Evolutionary conservation across 192 early-diverging fungal genomes (phyloP).

Genomic region (Podila clonocystis): DNA sequence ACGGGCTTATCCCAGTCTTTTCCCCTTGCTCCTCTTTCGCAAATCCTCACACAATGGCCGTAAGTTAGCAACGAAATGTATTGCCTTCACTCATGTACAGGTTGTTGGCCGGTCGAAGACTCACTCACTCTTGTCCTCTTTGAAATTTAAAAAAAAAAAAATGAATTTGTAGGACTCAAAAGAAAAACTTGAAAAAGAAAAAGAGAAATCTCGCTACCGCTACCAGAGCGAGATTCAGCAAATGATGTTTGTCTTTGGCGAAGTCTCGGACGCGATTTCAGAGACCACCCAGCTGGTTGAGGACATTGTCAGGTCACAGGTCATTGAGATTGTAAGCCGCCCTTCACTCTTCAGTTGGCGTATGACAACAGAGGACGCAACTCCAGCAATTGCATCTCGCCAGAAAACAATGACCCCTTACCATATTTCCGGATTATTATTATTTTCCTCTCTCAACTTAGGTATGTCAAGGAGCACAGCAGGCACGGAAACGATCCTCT

Average conservation of each 20-base stretch:
- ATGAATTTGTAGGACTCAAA: constrained; percentile 15
- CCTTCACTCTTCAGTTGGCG: background rate
- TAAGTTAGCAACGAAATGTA: too few relatives aligned
- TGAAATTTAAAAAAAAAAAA: background rate
- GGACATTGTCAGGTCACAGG: constrained; percentile 94
- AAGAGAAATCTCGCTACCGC: constrained; percentile 55
- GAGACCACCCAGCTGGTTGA: constrained; percentile 94
- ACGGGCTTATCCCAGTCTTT: too few relatives aligned
- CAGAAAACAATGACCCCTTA: too few relatives aligned
- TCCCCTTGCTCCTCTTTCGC: too few relatives aligned
- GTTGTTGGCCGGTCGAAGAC: too few relatives aligned
- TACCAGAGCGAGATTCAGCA: constrained; percentile 89
- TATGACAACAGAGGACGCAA: too few relatives aligned
- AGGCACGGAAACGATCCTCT: constrained; percentile 83
- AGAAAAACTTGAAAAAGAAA: constrained; percentile 35
- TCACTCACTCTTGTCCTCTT: background rate
- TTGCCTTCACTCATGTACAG: too few relatives aligned
- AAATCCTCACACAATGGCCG: too few relatives aligned
- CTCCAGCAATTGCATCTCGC: too few relatives aligned
- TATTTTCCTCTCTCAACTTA: constrained; percentile 26
- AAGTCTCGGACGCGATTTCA: constrained; percentile 86
- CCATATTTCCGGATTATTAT: constrained; percentile 1
- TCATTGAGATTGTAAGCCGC: constrained; percentile 88
- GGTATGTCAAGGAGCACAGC: constrained; percentile 89
- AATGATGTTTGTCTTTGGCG: constrained; percentile 99